Conservation (phyloP, 2,329 filamentous ascomycete species). For the Talaromyces sp. region DNA sequence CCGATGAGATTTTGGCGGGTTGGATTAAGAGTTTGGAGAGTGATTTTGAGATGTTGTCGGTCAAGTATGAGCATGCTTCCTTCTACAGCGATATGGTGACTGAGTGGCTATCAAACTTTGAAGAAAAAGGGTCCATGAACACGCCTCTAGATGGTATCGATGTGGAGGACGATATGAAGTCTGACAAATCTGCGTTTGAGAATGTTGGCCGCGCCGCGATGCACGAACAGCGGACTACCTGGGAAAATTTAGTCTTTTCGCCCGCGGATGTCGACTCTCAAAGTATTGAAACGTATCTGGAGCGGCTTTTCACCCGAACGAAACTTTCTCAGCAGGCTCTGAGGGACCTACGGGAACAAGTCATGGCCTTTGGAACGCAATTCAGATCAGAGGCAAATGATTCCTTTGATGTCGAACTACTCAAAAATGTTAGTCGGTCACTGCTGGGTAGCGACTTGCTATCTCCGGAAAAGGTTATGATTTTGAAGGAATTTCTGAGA, state of each 20-base stretch:
- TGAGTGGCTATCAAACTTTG: slow-evolving; percentile 50
- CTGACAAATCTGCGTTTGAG: slow-evolving; percentile 37
- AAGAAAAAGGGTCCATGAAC: slow-evolving; percentile 14
- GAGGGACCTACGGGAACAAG: slow-evolving; percentile 37
- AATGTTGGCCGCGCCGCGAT: slow-evolving; percentile 53
- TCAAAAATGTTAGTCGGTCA: slow-evolving; percentile 49
- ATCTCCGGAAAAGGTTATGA: slow-evolving; percentile 50
- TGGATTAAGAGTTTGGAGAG: slow-evolving; percentile 50
- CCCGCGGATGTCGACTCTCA: slow-evolving; percentile 45
- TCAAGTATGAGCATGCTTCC: slow-evolving; percentile 55
- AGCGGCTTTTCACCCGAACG: slow-evolving; percentile 48
- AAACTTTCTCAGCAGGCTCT: slow-evolving; percentile 43
- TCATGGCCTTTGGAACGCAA: slow-evolving; percentile 38
- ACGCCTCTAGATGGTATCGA: not conserved
- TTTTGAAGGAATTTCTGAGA: slow-evolving; percentile 50
- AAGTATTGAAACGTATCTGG: slow-evolving; percentile 51
- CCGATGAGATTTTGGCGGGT: slow-evolving; percentile 43
- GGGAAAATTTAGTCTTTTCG: slow-evolving; percentile 57
- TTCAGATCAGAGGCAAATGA: slow-evolving; percentile 30
- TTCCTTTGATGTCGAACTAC: slow-evolving; percentile 38
- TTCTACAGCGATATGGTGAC: slow-evolving; percentile 55
- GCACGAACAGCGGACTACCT: slow-evolving; percentile 51
- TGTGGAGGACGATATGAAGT: slow-evolving; percentile 21
- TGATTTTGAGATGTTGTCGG: slow-evolving; percentile 49
- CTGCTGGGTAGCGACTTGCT: slow-evolving; percentile 52